phyloP scores from a whole-genome alignment of 2,329 filamentous ascomycete species.

The Phyllosticta citribraziliensis region DNA sequence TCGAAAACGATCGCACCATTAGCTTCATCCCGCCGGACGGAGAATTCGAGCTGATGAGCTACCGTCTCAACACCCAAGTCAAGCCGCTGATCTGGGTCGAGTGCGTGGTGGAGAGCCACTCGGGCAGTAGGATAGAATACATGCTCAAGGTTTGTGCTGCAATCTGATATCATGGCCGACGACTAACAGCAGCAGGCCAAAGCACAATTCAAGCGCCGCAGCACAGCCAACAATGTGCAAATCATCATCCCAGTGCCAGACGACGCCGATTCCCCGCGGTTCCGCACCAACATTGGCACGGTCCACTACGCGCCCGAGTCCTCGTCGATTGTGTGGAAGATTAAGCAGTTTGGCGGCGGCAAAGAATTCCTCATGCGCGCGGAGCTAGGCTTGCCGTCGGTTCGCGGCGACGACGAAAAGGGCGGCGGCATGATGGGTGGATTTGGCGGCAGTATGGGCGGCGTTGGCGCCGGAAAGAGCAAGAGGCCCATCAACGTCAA shows the following conservation, averaged over 20 bases:
- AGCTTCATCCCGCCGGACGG: slow-evolving; percentile 98
- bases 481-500: slow-evolving; percentile 98
- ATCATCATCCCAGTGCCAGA: slow-evolving; percentile 96
- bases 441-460: slow-evolving; percentile 94
- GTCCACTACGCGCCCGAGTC: slow-evolving; percentile 98
- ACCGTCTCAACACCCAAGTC: slow-evolving; percentile 95
- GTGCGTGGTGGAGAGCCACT: slow-evolving; percentile 93
- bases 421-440: slow-evolving; percentile 97
- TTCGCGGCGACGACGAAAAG: slow-evolving; percentile 89
- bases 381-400: slow-evolving; percentile 85
- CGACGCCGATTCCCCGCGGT: slow-evolving; percentile 89
- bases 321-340: slow-evolving; percentile 98
- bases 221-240: slow-evolving; percentile 97
- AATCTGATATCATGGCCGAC: neutral
- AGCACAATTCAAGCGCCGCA: slow-evolving; percentile 95
- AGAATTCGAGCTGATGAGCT: slow-evolving; percentile 99
- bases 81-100: slow-evolving; percentile 99
- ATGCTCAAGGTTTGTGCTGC: slow-evolving; percentile 68
- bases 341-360: slow-evolving; percentile 97
- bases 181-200: slow-evolving; percentile 48
- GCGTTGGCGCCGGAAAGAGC: slow-evolving; percentile 68
- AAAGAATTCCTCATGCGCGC: slow-evolving; percentile 99
- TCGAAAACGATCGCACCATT: slow-evolving; percentile 97
- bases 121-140: slow-evolving; percentile 91
- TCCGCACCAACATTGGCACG: slow-evolving; percentile 92